phyloP scores from a whole-genome alignment of 2,329 filamentous ascomycete species.

The Trichoderma hamatum region DNA sequence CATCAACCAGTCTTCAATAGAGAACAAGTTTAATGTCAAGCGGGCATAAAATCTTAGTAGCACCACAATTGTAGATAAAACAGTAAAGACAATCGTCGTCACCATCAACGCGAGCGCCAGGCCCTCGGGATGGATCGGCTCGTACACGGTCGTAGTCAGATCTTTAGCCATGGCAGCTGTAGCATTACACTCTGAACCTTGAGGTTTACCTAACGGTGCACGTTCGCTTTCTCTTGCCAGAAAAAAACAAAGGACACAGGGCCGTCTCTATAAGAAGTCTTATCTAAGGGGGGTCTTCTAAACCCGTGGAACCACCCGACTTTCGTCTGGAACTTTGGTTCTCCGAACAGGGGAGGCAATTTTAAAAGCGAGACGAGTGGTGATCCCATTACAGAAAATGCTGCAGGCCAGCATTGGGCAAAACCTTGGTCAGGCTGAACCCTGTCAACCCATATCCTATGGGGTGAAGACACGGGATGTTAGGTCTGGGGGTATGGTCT shows the following conservation, averaged over 20 bases:
- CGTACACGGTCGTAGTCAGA: slow-evolving; percentile 3
- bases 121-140: neutral
- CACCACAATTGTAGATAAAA: neutral
- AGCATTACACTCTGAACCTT: neutral
- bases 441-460: neutral
- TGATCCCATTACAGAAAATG: neutral
- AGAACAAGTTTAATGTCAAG: neutral
- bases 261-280: neutral
- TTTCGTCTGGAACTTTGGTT: neutral
- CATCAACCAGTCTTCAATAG: slow-evolving; percentile 1
- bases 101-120: neutral
- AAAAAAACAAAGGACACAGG: neutral
- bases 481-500: neutral
- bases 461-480: neutral
- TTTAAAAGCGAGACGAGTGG: neutral
- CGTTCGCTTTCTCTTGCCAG: neutral
- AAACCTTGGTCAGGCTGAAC: neutral
- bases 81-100: neutral
- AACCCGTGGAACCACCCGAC: neutral
- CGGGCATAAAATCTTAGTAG: neutral
- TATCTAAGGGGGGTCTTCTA: neutral
- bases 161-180: neutral
- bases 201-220: neutral
- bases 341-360: neutral
- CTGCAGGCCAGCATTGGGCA: neutral